These are phyloP conservation scores for Mucor irregularis DNA, from an alignment of 371 early-diverging fungal genomes.

Conservation along the genomic window DNA sequence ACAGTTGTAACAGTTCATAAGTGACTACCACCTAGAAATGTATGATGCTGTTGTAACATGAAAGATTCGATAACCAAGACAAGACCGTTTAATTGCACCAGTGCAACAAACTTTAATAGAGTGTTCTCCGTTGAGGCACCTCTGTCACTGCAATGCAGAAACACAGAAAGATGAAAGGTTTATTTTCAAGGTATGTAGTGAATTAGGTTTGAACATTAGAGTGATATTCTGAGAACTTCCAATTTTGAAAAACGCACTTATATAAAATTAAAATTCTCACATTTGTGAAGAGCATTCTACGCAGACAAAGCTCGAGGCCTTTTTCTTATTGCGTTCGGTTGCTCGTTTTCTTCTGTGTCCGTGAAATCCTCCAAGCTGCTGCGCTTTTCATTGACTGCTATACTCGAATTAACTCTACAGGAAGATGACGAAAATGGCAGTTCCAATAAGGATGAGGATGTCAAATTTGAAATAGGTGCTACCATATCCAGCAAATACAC, in stretches of 20 bases:
- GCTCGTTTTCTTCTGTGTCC: neutral
- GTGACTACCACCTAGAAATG: too few species aligned
- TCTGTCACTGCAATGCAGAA: too few species aligned
- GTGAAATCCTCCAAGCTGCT: neutral
- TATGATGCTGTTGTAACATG: too few species aligned
- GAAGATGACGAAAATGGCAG: constrained; percentile 4
- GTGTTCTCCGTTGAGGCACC: too few species aligned
- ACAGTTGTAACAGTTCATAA: too few species aligned
- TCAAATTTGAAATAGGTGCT: constrained; percentile 17
- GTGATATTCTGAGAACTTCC: too few species aligned
- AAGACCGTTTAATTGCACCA: too few species aligned
- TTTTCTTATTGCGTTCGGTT: constrained; percentile 1
- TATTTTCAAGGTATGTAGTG: too few species aligned
- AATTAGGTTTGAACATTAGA: too few species aligned
- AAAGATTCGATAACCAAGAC: too few species aligned
- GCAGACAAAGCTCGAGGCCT: neutral
- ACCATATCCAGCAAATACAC: constrained; percentile 73
- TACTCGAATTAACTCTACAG: neutral
- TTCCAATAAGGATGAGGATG: constrained; percentile 2
- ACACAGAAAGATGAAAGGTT: too few species aligned
- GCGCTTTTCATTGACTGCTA: neutral
- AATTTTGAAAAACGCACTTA: neutral
- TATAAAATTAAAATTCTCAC: neutral
- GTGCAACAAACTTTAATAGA: too few species aligned
- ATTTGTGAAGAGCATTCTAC: neutral